A percentile compares a stretch with the other conserved stretches of the same genome.
phyloP scores from a whole-genome alignment of 495 filamentous ascomycete genomes.

The Penicillium ochrochloron region DNA sequence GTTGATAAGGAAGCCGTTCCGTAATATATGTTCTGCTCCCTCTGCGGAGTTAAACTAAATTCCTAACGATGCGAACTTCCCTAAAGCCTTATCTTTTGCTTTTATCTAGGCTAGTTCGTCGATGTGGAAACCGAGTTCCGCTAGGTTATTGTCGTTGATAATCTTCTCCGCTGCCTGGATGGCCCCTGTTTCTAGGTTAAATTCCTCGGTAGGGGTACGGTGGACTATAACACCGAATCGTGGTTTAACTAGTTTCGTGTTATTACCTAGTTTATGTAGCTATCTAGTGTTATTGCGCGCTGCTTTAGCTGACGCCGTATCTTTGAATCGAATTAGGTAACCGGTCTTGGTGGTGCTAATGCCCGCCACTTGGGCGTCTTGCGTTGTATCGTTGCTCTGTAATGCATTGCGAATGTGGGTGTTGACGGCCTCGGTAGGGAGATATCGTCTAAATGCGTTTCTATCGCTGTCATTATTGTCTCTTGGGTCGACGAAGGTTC shows the following conservation, averaged over 20 bases:
- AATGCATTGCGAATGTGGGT: conserved; percentile 24
- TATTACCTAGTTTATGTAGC: too few relatives aligned
- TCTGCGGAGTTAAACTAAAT: conserved; percentile 33
- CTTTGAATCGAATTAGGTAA: too few relatives aligned
- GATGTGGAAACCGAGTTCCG: too few relatives aligned
- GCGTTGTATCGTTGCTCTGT: conserved; percentile 16
- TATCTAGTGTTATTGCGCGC: too few relatives aligned
- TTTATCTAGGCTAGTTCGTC: too few relatives aligned
- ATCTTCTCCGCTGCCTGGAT: not conserved
- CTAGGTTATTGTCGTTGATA: conserved; percentile 24
- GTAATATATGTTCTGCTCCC: conserved; percentile 27
- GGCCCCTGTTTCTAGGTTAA: not conserved
- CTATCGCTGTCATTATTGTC: conserved; percentile 19
- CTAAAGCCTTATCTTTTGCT: conserved; percentile 2
- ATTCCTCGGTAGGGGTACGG: too few relatives aligned
- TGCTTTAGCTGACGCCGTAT: too few relatives aligned
- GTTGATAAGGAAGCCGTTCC: conserved; percentile 30
- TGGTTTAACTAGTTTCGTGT: too few relatives aligned
- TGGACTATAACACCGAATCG: too few relatives aligned
- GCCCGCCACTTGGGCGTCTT: conserved; percentile 24
- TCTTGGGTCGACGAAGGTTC: conserved; percentile 26
- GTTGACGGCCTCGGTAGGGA: conserved; percentile 22
- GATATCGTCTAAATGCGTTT: conserved; percentile 28
- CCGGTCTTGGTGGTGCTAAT: conserved; percentile 23
- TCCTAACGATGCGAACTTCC: conserved; percentile 25